A percentile compares a stretch with the other conserved stretches of the same genome.
These are phyloP conservation scores for Corniculantispora saksenae DNA, from an alignment of 2,329 filamentous ascomycete genomes.

Conservation along the genomic window DNA sequence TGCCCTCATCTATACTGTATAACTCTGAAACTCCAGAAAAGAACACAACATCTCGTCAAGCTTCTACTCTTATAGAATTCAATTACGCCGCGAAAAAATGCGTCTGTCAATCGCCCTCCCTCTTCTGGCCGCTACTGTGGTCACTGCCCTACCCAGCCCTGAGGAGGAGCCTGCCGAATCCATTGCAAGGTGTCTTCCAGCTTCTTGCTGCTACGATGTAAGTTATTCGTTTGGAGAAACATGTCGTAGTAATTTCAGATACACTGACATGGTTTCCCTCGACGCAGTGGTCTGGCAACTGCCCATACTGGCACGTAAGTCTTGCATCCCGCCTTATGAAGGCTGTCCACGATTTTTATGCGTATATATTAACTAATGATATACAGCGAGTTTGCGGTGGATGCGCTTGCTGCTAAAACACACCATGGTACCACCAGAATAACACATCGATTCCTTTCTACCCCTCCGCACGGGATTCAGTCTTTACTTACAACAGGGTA, in stretches of 20 bases:
- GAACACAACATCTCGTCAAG: not conserved
- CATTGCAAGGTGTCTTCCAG: not conserved
- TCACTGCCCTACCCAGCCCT: not conserved
- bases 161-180: not conserved
- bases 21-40: not conserved
- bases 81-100: not conserved
- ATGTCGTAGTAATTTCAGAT: not conserved
- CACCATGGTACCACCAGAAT: no score
- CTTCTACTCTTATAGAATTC: not conserved
- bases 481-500: no score
- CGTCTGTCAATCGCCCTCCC: not conserved
- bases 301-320: not conserved
- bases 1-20: not conserved
- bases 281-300: not conserved
- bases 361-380: not conserved
- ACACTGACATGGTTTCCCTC: not conserved
- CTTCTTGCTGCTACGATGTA: not conserved
- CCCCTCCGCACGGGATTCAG: no score
- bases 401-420: not conserved
- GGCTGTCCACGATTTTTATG: not conserved
- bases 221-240: not conserved
- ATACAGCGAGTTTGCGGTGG: not conserved
- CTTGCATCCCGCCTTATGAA: no score
- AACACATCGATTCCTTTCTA: no score
- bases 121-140: not conserved